phyloP scores from a whole-genome alignment of 1,139 yeast genomes.

The Blastobotrys petasosporus region DNA sequence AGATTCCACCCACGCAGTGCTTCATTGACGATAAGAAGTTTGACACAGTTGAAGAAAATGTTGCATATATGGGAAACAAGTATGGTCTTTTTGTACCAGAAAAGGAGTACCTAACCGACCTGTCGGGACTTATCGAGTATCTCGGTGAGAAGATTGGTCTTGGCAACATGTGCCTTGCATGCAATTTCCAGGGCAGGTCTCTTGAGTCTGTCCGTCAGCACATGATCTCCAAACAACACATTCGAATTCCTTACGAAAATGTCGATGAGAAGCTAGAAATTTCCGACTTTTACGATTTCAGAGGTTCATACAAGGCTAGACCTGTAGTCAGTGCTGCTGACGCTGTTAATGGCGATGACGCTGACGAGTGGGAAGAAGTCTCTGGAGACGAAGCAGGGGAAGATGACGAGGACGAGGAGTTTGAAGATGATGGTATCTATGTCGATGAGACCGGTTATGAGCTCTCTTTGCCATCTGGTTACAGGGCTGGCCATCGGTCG shows the following conservation, averaged over 20 bases:
- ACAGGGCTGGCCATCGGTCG: constrained; percentile 84
- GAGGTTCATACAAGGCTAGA: constrained; percentile 47
- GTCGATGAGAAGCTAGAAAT: constrained; percentile 76
- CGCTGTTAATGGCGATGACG: constrained; percentile 36
- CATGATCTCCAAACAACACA: constrained; percentile 78
- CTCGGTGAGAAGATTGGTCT: constrained; percentile 78
- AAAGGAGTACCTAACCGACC: constrained; percentile 57
- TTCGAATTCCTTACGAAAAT: constrained; percentile 81
- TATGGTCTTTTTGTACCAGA: constrained; percentile 92
- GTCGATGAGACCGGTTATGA: constrained; percentile 63
- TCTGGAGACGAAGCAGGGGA: constrained; percentile 40
- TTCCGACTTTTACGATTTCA: constrained; percentile 81
- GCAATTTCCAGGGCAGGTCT: constrained; percentile 76
- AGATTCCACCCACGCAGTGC: constrained; percentile 66
- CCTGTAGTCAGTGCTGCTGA: constrained; percentile 27
- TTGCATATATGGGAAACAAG: constrained; percentile 64
- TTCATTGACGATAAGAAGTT: constrained; percentile 62
- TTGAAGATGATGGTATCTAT: constrained; percentile 39
- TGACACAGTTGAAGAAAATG: constrained; percentile 53
- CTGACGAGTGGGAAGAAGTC: constrained; percentile 40
- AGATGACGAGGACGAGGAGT: constrained; percentile 46
- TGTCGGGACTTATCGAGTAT: constrained; percentile 64
- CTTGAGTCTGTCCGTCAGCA: constrained; percentile 89
- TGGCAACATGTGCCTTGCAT: constrained; percentile 79
- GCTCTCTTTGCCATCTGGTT: constrained; percentile 79